Percentiles rank a stretch among this genome's conserved stretches.
phyloP scores from a whole-genome alignment of 441 rosid species.

The Corymbia calophylla region DNA sequence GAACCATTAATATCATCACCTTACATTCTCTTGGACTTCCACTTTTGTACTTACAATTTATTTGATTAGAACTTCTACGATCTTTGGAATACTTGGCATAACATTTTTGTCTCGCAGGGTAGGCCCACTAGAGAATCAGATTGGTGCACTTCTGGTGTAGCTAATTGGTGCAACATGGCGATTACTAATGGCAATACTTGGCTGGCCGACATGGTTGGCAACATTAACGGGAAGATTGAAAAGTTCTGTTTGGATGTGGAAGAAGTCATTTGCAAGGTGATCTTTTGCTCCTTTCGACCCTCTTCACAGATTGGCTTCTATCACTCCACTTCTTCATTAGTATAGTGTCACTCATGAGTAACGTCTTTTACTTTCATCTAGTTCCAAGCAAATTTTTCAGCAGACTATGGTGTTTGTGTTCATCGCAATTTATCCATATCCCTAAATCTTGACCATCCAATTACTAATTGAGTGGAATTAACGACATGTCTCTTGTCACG shows the following conservation, averaged over 20 bases:
- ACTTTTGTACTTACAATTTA: not conserved
- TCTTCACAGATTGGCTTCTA: not conserved
- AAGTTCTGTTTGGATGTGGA: not conserved
- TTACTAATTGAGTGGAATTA: not conserved
- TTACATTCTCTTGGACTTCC: not conserved
- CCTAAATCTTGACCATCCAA: not conserved
- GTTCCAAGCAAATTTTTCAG: not conserved
- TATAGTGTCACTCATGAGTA: not conserved
- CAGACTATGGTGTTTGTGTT: not conserved
- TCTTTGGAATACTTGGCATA: not conserved
- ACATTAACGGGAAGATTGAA: not conserved
- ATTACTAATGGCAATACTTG: not conserved
- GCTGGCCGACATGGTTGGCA: not conserved
- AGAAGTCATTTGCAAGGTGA: not conserved
- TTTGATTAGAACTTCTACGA: not conserved
- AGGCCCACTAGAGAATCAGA: not conserved
- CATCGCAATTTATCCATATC: not conserved
- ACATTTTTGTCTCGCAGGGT: not conserved
- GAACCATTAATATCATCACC: not conserved
- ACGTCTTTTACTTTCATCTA: not conserved
- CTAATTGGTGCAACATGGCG: not conserved
- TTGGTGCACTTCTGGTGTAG: not conserved
- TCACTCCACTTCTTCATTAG: not conserved
- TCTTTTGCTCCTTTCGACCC: not conserved
- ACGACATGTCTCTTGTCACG: not conserved